Evolutionary conservation across 148 eudicot species (phyloP), one percentile per base, ranked within the genome.

Genomic region (Drosera capensis): DNA sequence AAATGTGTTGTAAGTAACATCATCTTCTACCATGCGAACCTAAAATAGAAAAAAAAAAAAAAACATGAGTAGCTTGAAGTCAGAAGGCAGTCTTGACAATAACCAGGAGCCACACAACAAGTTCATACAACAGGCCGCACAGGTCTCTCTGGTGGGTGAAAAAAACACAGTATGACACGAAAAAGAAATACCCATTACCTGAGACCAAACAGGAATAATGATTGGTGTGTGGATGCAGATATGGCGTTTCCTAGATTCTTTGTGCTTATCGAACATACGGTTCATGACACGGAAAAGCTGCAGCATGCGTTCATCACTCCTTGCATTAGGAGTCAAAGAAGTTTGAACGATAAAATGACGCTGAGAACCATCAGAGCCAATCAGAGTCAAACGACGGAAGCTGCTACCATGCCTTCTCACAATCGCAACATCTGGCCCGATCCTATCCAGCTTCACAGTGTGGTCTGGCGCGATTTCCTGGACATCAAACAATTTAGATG

Each of bases 21-120:
- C 99, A 62, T 90, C 99, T 66, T 90, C 99, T 20, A 90, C 99
- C 99, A 90, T 90, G 43, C 99, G 80, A 23, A 90, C 99, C 99
- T 90, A 48, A 6, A 13, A 19, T 23, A 44, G 48, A 38, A 36
- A 59, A 48, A 15, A 52, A 70, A 20, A 40, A 7, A 40, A 47
- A 8, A 14, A 5, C 9, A 12, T n/a, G n/a, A n/a, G n/a, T n/a
- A n/a, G n/a, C n/a, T n/a, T 28, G 31, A 34, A 23, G 15, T 1
- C 2, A 34, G 25, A 22, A 14, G 1, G 20, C 6, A 40, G 11
- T 40, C 3, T 16, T 4, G 11, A 11, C 43, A 40, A 44, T 19
- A 19, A 55, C 38, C 8, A 45, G 9, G 29, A 8, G n/a, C 17
- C 14, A 6, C 14, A 30, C 29, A 26, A 45, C 7, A 17, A 45